Evolutionary conservation across 805 yeast genomes (phyloP).

Genomic region (Myxozyma neglecta): DNA sequence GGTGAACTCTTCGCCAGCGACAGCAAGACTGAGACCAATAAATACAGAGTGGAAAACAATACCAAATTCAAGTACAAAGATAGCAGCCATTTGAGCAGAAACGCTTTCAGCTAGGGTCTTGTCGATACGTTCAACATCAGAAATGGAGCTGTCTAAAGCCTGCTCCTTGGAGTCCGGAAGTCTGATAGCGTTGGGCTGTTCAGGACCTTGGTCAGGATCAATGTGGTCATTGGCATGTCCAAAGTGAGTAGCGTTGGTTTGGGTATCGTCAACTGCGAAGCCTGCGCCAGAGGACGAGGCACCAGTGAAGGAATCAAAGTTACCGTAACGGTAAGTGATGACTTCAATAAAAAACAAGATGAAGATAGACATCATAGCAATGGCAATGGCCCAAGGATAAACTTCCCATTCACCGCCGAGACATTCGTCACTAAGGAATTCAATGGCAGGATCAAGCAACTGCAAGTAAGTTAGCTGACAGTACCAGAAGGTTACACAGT

Average conservation of each 20-base stretch:
- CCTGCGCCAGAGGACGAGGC: not conserved
- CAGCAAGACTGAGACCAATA: conserved; percentile 74
- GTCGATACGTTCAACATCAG: conserved; percentile 15
- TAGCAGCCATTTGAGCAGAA: conserved; percentile 42
- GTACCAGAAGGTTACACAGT: conserved; percentile 36
- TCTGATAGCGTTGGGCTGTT: conserved; percentile 6
- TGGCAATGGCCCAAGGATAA: conserved; percentile 61
- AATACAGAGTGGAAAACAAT: conserved; percentile 80
- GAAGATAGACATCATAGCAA: conserved; percentile 50
- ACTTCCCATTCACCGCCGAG: conserved; percentile 43
- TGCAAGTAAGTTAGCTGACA: not conserved
- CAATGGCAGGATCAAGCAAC: conserved; percentile 28
- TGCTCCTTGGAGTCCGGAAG: conserved; percentile 4
- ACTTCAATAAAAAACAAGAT: conserved; percentile 52
- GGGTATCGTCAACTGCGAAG: not conserved
- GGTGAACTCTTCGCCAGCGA: conserved; percentile 72
- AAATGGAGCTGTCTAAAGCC: not conserved
- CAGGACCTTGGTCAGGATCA: conserved; percentile 21
- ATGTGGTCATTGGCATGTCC: conserved; percentile 30
- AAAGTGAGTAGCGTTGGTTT: conserved; percentile 25
- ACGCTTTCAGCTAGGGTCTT: conserved; percentile 11
- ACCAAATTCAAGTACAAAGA: conserved; percentile 72
- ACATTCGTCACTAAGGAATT: conserved; percentile 26
- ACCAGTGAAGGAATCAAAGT: conserved; percentile 11
- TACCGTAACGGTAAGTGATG: conserved; percentile 46